A percentile compares a stretch with the other conserved stretches of the same genome.
phyloP scores from a whole-genome alignment of 2,329 filamentous ascomycete genomes.

The Colletotrichum orbiculare region DNA sequence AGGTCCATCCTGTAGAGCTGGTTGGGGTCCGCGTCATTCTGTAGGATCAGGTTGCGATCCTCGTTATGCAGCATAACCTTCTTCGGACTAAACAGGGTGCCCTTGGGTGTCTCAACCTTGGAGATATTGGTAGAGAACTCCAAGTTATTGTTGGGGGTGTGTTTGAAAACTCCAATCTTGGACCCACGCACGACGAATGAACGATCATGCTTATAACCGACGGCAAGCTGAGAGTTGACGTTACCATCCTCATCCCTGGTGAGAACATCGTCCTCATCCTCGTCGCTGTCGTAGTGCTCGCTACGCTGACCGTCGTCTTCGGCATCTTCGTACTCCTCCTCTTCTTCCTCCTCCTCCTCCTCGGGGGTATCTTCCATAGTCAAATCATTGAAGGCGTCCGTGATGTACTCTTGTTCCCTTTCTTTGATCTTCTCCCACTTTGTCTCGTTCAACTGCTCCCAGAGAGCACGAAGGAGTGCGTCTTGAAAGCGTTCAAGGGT shows the following conservation, averaged over 20 bases:
- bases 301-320: constrained; percentile 74
- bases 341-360: constrained; percentile 58
- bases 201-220: constrained; percentile 96
- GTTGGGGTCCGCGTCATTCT: constrained; percentile 85
- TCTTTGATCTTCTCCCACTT: constrained; percentile 97
- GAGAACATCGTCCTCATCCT: constrained; percentile 82
- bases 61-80: constrained; percentile 97
- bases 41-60: constrained; percentile 89
- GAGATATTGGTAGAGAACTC: constrained; percentile 98
- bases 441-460: constrained; percentile 93
- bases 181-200: constrained; percentile 97
- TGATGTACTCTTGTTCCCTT: constrained; percentile 90
- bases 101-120: constrained; percentile 89
- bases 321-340: constrained; percentile 68
- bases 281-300: constrained; percentile 75
- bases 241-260: constrained; percentile 79
- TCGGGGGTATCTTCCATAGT: constrained; percentile 82
- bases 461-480: constrained; percentile 92
- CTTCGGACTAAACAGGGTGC: constrained; percentile 90
- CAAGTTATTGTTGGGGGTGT: constrained; percentile 89
- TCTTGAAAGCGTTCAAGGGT: constrained; percentile 90
- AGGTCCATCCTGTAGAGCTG: constrained; percentile 97
- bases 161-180: constrained; percentile 99
- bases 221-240: constrained; percentile 91
- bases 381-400: constrained; percentile 95